phyloP scores from a whole-genome alignment of 2,329 filamentous ascomycete genomes.

The Colletotrichum truncatum region DNA sequence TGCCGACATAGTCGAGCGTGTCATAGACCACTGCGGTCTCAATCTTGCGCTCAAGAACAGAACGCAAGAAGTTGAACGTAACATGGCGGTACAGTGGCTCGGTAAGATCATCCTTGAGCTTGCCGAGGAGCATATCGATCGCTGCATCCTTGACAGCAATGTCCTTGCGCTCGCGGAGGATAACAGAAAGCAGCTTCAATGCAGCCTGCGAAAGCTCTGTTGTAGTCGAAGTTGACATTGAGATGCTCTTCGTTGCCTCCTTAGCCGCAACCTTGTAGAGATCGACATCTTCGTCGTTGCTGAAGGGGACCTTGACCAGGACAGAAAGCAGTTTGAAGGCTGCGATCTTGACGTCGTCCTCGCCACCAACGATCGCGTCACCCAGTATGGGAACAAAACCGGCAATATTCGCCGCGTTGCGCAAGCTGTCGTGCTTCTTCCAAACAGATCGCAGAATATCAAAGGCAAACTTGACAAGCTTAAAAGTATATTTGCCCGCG shows the following conservation, averaged over 20 bases:
- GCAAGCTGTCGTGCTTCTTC: constrained; percentile 83
- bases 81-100: constrained; percentile 92
- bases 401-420: constrained; percentile 80
- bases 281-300: constrained; percentile 71
- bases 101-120: constrained; percentile 87
- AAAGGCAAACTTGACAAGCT: constrained; percentile 86
- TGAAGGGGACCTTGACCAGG: constrained; percentile 84
- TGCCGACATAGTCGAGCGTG: constrained; percentile 86
- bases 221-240: constrained; percentile 78
- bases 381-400: constrained; percentile 91
- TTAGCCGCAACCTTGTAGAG: constrained; percentile 81
- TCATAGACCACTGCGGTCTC: constrained; percentile 92
- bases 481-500: constrained; percentile 84
- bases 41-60: constrained; percentile 85
- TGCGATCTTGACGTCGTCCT: constrained; percentile 93
- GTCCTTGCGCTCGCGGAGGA: constrained; percentile 82
- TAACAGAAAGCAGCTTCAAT: constrained; percentile 85
- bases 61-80: constrained; percentile 92
- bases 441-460: constrained; percentile 88
- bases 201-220: constrained; percentile 88
- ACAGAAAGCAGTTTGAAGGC: constrained; percentile 86
- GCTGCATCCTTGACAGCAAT: constrained; percentile 82
- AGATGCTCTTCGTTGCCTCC: constrained; percentile 85
- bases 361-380: constrained; percentile 82
- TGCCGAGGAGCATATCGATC: constrained; percentile 82